phyloP scores from a whole-genome alignment of 2,329 filamentous ascomycete species.

The Pestalotiopsis sp. region DNA sequence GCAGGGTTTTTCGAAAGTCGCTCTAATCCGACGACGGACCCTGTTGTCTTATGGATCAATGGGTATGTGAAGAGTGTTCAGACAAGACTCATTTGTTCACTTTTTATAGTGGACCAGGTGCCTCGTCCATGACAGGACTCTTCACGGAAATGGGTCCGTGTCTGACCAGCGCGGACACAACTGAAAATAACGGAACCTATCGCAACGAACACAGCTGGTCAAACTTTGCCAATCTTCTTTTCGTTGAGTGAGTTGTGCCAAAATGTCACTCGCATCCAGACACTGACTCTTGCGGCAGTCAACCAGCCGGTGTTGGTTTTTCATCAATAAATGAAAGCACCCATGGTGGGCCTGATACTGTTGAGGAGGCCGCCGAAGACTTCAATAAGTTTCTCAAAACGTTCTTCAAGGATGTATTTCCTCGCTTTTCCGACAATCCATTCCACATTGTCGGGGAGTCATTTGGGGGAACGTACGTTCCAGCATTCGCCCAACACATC shows the following conservation, averaged over 20 bases:
- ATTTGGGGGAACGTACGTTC: slow-evolving; percentile 24
- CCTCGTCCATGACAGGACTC: slow-evolving; percentile 19
- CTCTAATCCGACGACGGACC: slow-evolving; percentile 12
- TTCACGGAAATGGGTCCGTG: slow-evolving; percentile 24
- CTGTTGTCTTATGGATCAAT: slow-evolving; percentile 17
- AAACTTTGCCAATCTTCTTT: slow-evolving; percentile 23
- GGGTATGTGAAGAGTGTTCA: slow-evolving; percentile 9
- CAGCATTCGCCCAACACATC: slow-evolving; percentile 20
- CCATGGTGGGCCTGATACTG: slow-evolving; percentile 17
- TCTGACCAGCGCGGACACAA: slow-evolving; percentile 4
- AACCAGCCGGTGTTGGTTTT: slow-evolving; percentile 23
- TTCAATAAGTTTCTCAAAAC: slow-evolving; percentile 22
- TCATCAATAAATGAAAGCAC: slow-evolving; percentile 18
- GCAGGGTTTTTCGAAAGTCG: slow-evolving; percentile 20
- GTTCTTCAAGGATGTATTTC: slow-evolving; percentile 22
- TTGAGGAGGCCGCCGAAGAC: slow-evolving; percentile 19
- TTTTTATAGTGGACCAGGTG: slow-evolving; percentile 22
- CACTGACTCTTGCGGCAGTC: slow-evolving; percentile 13
- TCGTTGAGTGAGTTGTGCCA: slow-evolving; percentile 18
- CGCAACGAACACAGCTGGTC: slow-evolving; percentile 21
- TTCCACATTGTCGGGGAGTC: slow-evolving; percentile 25
- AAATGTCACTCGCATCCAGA: neutral
- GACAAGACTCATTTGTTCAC: neutral
- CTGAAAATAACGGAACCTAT: slow-evolving; percentile 14
- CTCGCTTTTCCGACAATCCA: slow-evolving; percentile 16